Conservation (phyloP, 148 eudicot species). For the Drosera capensis region DNA sequence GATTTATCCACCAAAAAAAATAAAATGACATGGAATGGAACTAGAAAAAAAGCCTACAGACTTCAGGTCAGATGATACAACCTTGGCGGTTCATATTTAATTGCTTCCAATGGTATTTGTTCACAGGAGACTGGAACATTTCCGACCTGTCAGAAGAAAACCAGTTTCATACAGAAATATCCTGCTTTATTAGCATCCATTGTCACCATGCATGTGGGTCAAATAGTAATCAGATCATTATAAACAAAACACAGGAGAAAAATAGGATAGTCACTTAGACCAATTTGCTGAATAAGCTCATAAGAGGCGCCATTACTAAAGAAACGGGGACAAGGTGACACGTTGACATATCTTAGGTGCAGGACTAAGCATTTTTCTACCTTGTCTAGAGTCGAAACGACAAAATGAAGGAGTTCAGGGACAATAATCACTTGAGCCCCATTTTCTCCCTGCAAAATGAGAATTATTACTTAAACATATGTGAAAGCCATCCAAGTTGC, state of each 20-base stretch:
- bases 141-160: conserved; percentile 51
- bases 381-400: conserved; percentile 66
- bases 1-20: too few relatives aligned
- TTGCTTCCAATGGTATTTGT: conserved; percentile 56
- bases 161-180: background rate
- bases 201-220: background rate
- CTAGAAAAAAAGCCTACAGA: too few relatives aligned
- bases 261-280: too few relatives aligned
- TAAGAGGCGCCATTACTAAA: too few relatives aligned
- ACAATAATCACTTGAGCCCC: conserved; percentile 88
- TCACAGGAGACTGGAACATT: conserved; percentile 67
- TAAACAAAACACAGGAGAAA: too few relatives aligned
- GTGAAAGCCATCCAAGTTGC: background rate
- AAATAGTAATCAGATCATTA: too few relatives aligned
- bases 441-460: conserved; percentile 53
- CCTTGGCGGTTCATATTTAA: conserved; percentile 87
- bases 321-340: too few relatives aligned
- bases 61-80: conserved; percentile 2
- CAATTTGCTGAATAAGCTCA: too few relatives aligned
- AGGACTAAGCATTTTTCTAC: conserved; percentile 14
- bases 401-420: conserved; percentile 77
- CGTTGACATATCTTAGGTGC: background rate
- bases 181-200: background rate
- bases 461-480: background rate
- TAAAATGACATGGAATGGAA: background rate